Evolutionary conservation across 306 rosid species (phyloP), one percentile per base, ranked within the genome.

Genomic region (Vicia villosa): DNA sequence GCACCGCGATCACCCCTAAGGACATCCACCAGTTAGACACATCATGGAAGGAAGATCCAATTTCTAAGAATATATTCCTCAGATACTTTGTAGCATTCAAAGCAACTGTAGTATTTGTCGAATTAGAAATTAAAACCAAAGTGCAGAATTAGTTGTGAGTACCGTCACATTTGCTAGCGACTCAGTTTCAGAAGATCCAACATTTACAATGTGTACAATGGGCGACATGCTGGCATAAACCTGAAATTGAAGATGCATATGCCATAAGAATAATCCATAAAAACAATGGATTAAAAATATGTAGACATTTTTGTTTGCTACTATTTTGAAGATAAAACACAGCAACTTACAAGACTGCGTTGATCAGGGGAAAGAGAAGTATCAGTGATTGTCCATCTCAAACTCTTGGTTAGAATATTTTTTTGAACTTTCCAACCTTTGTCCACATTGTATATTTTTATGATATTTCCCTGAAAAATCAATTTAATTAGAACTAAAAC

Each of bases 151-250:
- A 43, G 22, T 14, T 72, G 47, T 68, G 37, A 82, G 62, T 87
- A 94, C 99, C 77, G 89, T 87, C 70, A 86, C 67, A 82, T 94
- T 91, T 52, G 92, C 97, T 47, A 57, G 63, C 28, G 97, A 94
- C 52, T 87, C 95, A 14, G 82, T 78, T 74, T 84, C 89, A 64
- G 83, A 22, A 57, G 99, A 87, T 55, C 87, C 84, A 58, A 78
- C 86, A 79, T 94, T 82, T 66, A 87, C 97, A 69, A 94, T 83
- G 74, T 91, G 82, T 30, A 91, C 87, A 64, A 86, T 74, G 52
- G 99, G 97, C 57, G 97, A 91, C 99, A 91, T 94, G 75, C 99
- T 94, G 56, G 96, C 91, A 82, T 94, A 94, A 57, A 87, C 99
- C 99, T 94, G 88, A 72, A 79, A 79, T 68, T 42, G 14, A 63